Evolutionary conservation across 2,329 filamentous ascomycete species (phyloP).

Genomic region (Anthostomella pinea): DNA sequence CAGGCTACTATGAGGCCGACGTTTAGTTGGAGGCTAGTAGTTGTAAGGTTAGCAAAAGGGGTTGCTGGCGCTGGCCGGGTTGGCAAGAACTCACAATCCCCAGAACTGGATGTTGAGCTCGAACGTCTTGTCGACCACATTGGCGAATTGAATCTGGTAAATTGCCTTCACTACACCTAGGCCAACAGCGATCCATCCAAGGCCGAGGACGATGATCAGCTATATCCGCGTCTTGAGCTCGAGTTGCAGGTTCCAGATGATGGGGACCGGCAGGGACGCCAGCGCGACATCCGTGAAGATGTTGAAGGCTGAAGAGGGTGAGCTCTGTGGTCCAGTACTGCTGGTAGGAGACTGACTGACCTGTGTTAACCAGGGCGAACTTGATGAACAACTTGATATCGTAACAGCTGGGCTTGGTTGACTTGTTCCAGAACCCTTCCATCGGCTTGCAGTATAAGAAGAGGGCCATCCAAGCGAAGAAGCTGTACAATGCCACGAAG

Average conservation of each 20-base stretch:
- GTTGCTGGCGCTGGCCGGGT: constrained; percentile 16
- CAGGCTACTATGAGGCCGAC: constrained; percentile 40
- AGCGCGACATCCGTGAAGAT: constrained; percentile 44
- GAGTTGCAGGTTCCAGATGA: constrained; percentile 42
- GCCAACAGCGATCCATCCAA: constrained; percentile 41
- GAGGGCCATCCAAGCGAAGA: constrained; percentile 17
- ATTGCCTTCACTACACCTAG: constrained; percentile 39
- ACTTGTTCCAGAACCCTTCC: constrained; percentile 16
- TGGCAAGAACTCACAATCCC: constrained; percentile 31
- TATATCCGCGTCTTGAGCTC: constrained; percentile 37
- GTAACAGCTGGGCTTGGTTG: constrained; percentile 11
- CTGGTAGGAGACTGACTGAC: constrained; percentile 5
- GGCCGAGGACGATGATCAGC: constrained; percentile 38
- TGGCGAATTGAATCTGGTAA: constrained; percentile 34
- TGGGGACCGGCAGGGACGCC: constrained; percentile 39
- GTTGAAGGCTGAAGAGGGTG: constrained; percentile 33
- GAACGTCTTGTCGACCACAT: constrained; percentile 33
- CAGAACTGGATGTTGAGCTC: constrained; percentile 30
- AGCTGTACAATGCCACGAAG: constrained; percentile 17
- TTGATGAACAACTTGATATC: constrained; percentile 16
- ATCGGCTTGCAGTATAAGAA: constrained; percentile 19
- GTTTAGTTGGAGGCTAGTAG: constrained; percentile 37
- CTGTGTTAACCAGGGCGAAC: constrained; percentile 20
- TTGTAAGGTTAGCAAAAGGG: constrained; percentile 1
- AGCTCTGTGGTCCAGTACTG: too few relatives aligned